Percentiles rank a stretch among this genome's conserved stretches.
Conservation (phyloP, 2,329 filamentous ascomycete species). For the Aspergillus ibericus region DNA sequence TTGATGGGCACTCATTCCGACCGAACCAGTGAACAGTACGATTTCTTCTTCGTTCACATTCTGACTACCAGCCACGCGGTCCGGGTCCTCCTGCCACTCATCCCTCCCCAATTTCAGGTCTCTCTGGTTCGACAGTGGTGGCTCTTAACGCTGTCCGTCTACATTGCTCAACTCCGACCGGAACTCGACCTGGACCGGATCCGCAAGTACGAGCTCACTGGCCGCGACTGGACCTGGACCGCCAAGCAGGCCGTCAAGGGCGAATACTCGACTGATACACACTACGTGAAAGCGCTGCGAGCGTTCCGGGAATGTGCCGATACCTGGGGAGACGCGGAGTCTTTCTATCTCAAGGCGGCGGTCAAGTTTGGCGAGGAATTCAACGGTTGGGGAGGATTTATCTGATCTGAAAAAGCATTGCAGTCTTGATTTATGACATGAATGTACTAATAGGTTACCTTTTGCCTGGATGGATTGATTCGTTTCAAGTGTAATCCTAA, state of each 20-base stretch:
- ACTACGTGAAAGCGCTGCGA: slow-evolving; percentile 81
- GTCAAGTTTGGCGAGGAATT: slow-evolving; percentile 52
- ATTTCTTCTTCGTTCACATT: slow-evolving; percentile 80
- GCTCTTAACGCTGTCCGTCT: slow-evolving; percentile 76
- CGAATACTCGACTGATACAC: slow-evolving; percentile 68
- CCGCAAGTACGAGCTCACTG: slow-evolving; percentile 58
- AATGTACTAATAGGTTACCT: too few species aligned
- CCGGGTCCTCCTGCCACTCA: slow-evolving; percentile 75
- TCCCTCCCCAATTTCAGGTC: slow-evolving; percentile 72
- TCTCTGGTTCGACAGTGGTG: slow-evolving; percentile 83
- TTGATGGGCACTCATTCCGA: slow-evolving; percentile 36
- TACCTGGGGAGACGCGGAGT: slow-evolving; percentile 47
- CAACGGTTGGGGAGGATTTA: slow-evolving; percentile 65
- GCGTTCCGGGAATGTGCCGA: slow-evolving; percentile 44
- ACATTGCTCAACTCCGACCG: slow-evolving; percentile 73
- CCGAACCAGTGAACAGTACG: slow-evolving; percentile 57
- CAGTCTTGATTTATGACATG: too few species aligned
- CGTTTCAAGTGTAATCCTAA: too few species aligned
- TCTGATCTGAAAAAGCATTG: slow-evolving; percentile 11
- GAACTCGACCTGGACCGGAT: slow-evolving; percentile 67
- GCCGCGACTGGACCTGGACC: slow-evolving; percentile 75
- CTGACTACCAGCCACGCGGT: slow-evolving; percentile 86
- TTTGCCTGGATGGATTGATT: too few species aligned
- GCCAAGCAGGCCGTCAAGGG: slow-evolving; percentile 69
- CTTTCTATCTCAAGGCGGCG: slow-evolving; percentile 52